Conservation (phyloP, 495 filamentous ascomycete species). For the Penicillium flavigenum region DNA sequence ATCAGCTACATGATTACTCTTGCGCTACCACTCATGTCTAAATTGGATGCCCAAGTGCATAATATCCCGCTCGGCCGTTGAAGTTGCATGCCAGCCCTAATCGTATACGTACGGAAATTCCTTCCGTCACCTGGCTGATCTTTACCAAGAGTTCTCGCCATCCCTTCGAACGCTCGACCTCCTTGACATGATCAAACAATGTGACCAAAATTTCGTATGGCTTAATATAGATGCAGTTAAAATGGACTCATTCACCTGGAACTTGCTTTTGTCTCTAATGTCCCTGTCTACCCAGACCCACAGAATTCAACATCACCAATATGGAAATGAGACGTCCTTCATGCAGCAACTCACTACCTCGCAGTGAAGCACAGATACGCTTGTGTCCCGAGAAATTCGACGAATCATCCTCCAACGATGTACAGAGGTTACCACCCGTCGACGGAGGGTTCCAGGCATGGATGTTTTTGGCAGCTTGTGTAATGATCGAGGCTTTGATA, state of each 20-base stretch:
- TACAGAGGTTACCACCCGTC: constrained; percentile 3
- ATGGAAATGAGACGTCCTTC: constrained; percentile 9
- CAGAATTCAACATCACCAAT: background rate
- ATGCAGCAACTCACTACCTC: constrained; percentile 5
- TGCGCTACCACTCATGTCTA: background rate
- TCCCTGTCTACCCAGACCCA: background rate
- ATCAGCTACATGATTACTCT: background rate
- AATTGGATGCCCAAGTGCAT: background rate
- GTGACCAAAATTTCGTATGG: constrained; percentile 7
- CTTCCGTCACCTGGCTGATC: constrained; percentile 14
- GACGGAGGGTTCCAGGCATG: constrained; percentile 15
- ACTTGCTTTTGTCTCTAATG: constrained; percentile 1
- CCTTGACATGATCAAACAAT: constrained; percentile 15
- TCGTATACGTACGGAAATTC: constrained; percentile 9
- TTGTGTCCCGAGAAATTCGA: constrained; percentile 11
- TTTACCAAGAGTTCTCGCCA: constrained; percentile 4
- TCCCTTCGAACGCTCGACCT: constrained; percentile 9
- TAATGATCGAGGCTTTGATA: constrained; percentile 15
- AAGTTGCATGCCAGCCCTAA: constrained; percentile 14
- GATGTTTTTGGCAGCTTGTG: constrained; percentile 16
- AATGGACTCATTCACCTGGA: background rate
- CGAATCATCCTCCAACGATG: background rate
- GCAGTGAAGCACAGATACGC: constrained; percentile 7
- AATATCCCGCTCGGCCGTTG: background rate
- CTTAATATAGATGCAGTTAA: constrained; percentile 5